Percentiles rank a stretch among this genome's conserved stretches.
phyloP scores from a whole-genome alignment of 495 filamentous ascomycete species.

The Neurospora pannonica region DNA sequence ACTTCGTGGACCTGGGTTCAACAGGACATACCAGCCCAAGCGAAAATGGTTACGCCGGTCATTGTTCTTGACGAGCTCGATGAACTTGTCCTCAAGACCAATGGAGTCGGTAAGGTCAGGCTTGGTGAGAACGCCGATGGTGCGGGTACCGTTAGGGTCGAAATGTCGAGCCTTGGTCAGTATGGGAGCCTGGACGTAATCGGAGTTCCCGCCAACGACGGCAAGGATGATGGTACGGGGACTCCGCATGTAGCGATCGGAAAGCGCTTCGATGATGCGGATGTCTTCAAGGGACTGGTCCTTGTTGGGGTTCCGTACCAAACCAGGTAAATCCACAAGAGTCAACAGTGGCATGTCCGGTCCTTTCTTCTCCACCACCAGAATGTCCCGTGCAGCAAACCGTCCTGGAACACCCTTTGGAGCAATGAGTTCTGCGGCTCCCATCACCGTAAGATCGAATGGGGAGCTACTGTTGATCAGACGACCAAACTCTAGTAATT shows the following conservation, averaged over 20 bases:
- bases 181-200: slow-evolving; percentile 41
- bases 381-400: slow-evolving; percentile 35
- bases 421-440: slow-evolving; percentile 27
- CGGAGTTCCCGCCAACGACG: slow-evolving; percentile 42
- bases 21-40: slow-evolving; percentile 57
- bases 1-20: slow-evolving; percentile 41
- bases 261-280: slow-evolving; percentile 34
- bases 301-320: slow-evolving; percentile 39
- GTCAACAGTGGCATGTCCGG: slow-evolving; percentile 45
- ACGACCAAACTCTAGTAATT: slow-evolving; percentile 36
- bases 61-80: slow-evolving; percentile 47
- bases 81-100: slow-evolving; percentile 38
- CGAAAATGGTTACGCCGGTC: slow-evolving; percentile 41
- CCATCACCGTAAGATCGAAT: slow-evolving; percentile 27
- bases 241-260: slow-evolving; percentile 42
- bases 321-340: slow-evolving; percentile 47
- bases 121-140: slow-evolving; percentile 44
- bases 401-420: slow-evolving; percentile 29
- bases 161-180: slow-evolving; percentile 34
- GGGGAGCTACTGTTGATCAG: slow-evolving; percentile 18
- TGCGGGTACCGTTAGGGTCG: slow-evolving; percentile 35
- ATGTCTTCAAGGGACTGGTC: slow-evolving; percentile 39
- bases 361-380: slow-evolving; percentile 44
- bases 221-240: slow-evolving; percentile 43
- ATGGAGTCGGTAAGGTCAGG: slow-evolving; percentile 38